Evolutionary conservation across 331 rosid species (phyloP), one percentile per base, ranked within the genome.

Genomic region (Malus hybrid): DNA sequence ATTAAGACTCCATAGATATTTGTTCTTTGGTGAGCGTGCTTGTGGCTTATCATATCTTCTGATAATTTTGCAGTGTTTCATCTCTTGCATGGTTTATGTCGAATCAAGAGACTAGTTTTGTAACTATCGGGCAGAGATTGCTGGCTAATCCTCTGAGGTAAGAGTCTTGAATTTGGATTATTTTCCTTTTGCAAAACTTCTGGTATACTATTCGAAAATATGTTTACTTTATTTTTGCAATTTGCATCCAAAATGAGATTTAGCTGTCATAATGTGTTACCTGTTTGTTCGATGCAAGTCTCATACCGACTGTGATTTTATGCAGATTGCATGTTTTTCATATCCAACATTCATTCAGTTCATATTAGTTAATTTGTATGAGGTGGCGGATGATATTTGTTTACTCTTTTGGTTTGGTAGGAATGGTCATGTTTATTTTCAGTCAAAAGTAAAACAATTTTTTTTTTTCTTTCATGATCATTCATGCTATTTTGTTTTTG

Each of bases 81-180:
- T 94, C 97, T 68, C 96, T 94, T 77, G 99, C 97, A 3, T 92
- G 97, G 99, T 94, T 94, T 79, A 94, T 94, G 99, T 94, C 99
- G 24, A 88, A 87, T 84, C 99, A 94, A 77, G 99, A 94, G 86
- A 77, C 74, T 73, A 92, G 99, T 86, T 94, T 94, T 88, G 97
- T 94, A 66, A 94, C 99, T 70, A 92, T 94, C 53, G 99, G 93
- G 73, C 99, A 94, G 85, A 89, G 99, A 84, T 81, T 94, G 85
- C 80, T 94, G 90, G 97, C 99, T 70, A 85, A 83, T 77, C 99
- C 99, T 74, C 77, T 94, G 66, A 94, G 86, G 99, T 92, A 80
- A 86, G 87, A 57, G 33, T 77, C 62, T 66, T 71, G 3, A 15
- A 24, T 18, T 58, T 77, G 32, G 42, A 75, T 50, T 39, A 14